Percentiles rank a stretch among this genome's conserved stretches.
These are phyloP conservation scores for Microdochium paspali DNA, from an alignment of 2,329 filamentous ascomycete species.

Conservation along the genomic window DNA sequence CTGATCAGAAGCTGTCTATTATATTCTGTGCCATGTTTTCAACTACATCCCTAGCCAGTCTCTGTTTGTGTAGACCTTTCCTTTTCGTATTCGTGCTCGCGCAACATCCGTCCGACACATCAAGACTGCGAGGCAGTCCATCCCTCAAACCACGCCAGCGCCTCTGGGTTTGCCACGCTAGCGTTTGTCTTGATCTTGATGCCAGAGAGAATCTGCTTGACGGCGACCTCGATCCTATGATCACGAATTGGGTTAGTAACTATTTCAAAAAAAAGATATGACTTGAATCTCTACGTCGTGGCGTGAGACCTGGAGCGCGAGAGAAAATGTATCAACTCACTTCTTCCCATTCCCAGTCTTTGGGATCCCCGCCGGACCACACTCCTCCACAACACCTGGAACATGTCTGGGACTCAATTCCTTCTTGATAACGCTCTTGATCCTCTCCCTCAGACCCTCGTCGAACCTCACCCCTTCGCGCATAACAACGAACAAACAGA, in stretches of 20 bases:
- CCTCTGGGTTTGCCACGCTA: constrained; percentile 85
- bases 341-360: constrained; percentile 95
- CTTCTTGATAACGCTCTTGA: constrained; percentile 60
- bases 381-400: constrained; percentile 72
- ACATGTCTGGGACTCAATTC: constrained; percentile 88
- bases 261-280: constrained; percentile 1
- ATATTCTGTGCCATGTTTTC: no score
- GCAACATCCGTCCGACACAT: no score
- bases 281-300: neutral
- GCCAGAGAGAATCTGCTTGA: constrained; percentile 92
- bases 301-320: constrained; percentile 5
- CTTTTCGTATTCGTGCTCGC: no score
- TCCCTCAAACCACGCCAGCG: constrained; percentile 75
- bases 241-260: constrained; percentile 2
- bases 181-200: constrained; percentile 80
- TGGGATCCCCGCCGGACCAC: constrained; percentile 65
- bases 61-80: no score
- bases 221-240: constrained; percentile 75
- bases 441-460: constrained; percentile 47
- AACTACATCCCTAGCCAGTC: no score
- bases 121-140: constrained; percentile 53
- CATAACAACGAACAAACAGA: constrained; percentile 83
- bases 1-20: no score
- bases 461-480: constrained; percentile 44
- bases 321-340: constrained; percentile 34